Base-by-base conservation (phyloP, 2,329 filamentous ascomycete genomes). In the Alternaria solani region DNA sequence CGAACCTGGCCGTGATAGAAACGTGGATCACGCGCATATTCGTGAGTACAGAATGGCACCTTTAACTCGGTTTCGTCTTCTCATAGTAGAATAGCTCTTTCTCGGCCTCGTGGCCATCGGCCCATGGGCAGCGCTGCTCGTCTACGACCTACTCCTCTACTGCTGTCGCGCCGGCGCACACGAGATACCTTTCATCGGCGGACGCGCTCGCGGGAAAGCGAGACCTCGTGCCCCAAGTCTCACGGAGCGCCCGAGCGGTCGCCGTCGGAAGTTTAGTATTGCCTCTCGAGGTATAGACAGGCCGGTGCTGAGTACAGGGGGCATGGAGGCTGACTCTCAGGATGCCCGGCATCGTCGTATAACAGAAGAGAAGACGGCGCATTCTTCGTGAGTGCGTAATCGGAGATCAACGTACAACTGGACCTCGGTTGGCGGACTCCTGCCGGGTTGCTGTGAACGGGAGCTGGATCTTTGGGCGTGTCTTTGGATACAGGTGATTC, bases 91-190 rank as follows among this genome's bases (percentile, higher is more conserved):
- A 28, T 34, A 91, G 88, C 76, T 91, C 32, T 68, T 89, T 58
- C 83, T 90, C 59, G 88, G 85, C 25, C 67, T 86, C 43, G 67
- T 90, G 43, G 86, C 84, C 46, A 86, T 91, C 64, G 84, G 85
- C 2, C 89, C 89, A 11, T 91, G 88, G 75, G 76, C 84, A 5
- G 78, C 85, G 25, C 76, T 91, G 36, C 80, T 91, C 63, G 56
- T 88, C 63, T 90, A 90, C 79, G 89, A 91, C 72, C 75, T 89
- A 55, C 64, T 85, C 25, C 82, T 90, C 42, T 91, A 89, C 76
- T 64, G 87, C 59, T 85, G 84, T 74, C 87, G 89, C 61, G 81
- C 84, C 14, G 71, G 83, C 12, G 82, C 83, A 42, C 86, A 89
- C 74, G 84, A 89, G 61, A 76, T 89, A 2, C 88, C 88, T 1